Percentiles rank a stretch among this genome's conserved stretches.
phyloP scores from a whole-genome alignment of 1,284 basidiomycete species.

The Malassezia cuniculi region DNA sequence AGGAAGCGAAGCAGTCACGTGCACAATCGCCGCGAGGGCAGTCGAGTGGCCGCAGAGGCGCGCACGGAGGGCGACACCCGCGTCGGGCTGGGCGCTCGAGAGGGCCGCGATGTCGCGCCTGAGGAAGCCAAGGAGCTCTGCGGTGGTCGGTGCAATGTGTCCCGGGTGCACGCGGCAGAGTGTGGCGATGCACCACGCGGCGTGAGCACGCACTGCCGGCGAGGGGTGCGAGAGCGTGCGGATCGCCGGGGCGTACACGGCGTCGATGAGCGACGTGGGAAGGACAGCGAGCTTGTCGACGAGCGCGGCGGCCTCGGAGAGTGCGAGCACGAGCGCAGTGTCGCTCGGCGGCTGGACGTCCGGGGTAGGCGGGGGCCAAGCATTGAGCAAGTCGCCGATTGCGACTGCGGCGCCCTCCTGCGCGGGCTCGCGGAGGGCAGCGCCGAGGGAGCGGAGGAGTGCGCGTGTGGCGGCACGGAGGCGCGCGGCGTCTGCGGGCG shows the following conservation, averaged over 20 bases:
- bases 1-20: conserved; percentile 70
- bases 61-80: conserved; percentile 51
- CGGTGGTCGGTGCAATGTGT: conserved; percentile 65
- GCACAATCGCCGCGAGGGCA: conserved; percentile 73
- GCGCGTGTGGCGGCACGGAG: conserved; percentile 63
- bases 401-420: conserved; percentile 84
- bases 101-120: conserved; percentile 60
- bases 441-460: conserved; percentile 70
- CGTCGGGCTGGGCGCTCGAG: conserved; percentile 21
- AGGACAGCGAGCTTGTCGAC: conserved; percentile 82
- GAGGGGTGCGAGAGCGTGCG: conserved; percentile 75
- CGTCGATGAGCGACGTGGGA: conserved; percentile 75
- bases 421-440: conserved; percentile 67
- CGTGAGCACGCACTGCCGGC: conserved; percentile 69
- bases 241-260: conserved; percentile 70
- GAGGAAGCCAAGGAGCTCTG: conserved; percentile 62
- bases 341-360: conserved; percentile 63
- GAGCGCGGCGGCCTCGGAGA: conserved; percentile 72
- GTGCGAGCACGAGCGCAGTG: conserved; percentile 59
- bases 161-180: conserved; percentile 80
- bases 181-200: conserved; percentile 73
- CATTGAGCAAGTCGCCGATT: conserved; percentile 66
- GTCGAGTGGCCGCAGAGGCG: conserved; percentile 78
- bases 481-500: conserved; percentile 56
- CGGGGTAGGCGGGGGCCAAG: conserved; percentile 84